Evolutionary conservation across 257 asterid species (phyloP).

Genomic region (Henckelia pumila): DNA sequence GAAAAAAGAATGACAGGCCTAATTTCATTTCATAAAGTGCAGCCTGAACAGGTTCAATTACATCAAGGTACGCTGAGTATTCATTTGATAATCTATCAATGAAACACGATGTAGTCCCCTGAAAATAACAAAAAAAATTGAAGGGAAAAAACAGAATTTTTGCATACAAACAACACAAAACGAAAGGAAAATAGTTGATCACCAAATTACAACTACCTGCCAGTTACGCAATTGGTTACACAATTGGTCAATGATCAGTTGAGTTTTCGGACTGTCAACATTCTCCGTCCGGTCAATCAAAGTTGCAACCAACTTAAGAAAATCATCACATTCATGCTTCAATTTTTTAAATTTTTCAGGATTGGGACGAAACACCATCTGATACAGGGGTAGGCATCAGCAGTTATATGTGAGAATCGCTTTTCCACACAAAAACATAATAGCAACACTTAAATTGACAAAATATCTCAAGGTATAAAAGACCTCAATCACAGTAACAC

Average conservation of each 20-base stretch:
- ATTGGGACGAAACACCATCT: conserved; percentile 77
- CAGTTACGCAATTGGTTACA: conserved; percentile 60
- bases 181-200: conserved; percentile 3
- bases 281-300: conserved; percentile 41
- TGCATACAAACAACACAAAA: conserved; percentile 9
- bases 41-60: conserved; percentile 72
- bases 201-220: conserved; percentile 54
- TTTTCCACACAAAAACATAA: conserved; percentile 1
- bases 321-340: conserved; percentile 51
- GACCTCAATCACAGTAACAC: background rate
- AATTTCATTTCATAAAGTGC: conserved; percentile 87
- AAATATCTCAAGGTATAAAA: background rate
- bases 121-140: conserved; percentile 28
- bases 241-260: conserved; percentile 41
- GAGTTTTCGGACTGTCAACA: conserved; percentile 31
- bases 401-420: conserved; percentile 13
- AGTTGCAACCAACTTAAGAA: conserved; percentile 43
- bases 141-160: conserved; percentile 15
- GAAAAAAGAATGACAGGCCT: conserved; percentile 64
- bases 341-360: conserved; percentile 60
- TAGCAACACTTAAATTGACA: background rate
- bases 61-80: conserved; percentile 62
- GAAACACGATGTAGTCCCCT: conserved; percentile 58
- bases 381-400: conserved; percentile 20
- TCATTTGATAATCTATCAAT: conserved; percentile 62